Percentiles rank a stretch among this genome's conserved stretches.
Evolutionary conservation across 2,329 filamentous ascomycete species (phyloP).

Genomic region (Sporothrix brasiliensis): DNA sequence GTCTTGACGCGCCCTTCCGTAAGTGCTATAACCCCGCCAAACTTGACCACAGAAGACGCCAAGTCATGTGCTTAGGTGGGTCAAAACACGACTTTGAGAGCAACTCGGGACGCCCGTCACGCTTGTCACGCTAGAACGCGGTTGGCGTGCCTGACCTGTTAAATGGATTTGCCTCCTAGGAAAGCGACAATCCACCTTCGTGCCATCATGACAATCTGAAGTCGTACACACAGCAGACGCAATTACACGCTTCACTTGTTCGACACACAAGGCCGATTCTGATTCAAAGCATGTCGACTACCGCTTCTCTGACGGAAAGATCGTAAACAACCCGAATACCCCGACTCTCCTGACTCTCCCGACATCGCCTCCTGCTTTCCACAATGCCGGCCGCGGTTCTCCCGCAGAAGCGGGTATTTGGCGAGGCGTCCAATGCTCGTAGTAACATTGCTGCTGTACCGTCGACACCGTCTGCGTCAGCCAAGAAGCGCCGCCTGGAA

Average conservation of each 20-base stretch:
- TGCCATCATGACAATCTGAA: not conserved
- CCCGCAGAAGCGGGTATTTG: slow-evolving; percentile 73
- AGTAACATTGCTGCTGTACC: slow-evolving; percentile 63
- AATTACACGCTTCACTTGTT: not conserved
- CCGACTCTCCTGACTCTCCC: not conserved
- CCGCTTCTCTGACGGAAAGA: not conserved
- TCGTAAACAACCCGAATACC: not conserved
- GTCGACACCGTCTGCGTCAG: slow-evolving; percentile 55
- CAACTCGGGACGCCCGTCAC: slow-evolving; percentile 33
- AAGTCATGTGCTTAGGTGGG: slow-evolving; percentile 35
- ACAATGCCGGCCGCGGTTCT: slow-evolving; percentile 56
- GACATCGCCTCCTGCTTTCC: not conserved
- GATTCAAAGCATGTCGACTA: not conserved
- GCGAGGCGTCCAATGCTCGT: slow-evolving; percentile 66
- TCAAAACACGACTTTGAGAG: slow-evolving; percentile 36
- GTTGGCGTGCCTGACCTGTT: slow-evolving; percentile 37
- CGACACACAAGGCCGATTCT: not conserved
- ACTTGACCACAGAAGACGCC: slow-evolving; percentile 28
- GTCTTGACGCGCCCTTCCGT: not conserved
- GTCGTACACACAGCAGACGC: not conserved
- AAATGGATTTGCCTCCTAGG: slow-evolving; percentile 33
- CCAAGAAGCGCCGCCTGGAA: slow-evolving; percentile 86
- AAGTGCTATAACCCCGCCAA: not conserved
- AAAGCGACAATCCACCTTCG: not conserved
- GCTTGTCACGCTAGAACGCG: slow-evolving; percentile 42